Conservation (phyloP, 2,329 filamentous ascomycete species). For the Pezicula radicicola region DNA sequence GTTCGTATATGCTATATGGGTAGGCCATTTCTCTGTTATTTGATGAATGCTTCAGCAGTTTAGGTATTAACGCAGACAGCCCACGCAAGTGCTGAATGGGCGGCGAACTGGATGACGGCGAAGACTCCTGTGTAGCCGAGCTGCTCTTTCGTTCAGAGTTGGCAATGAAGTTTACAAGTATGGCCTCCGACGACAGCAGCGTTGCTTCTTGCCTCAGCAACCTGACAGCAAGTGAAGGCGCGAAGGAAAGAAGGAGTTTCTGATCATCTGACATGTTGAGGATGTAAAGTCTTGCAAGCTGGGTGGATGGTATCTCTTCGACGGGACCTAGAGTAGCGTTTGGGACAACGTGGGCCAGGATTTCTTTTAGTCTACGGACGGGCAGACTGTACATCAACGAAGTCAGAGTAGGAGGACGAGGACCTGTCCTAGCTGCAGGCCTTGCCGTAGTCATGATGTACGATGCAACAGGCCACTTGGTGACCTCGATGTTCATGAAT, state of each 20-base stretch:
- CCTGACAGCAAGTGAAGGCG: slow-evolving; percentile 23
- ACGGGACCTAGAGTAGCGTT: slow-evolving; percentile 21
- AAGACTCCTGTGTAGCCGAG: not conserved
- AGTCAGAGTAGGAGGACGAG: slow-evolving; percentile 18
- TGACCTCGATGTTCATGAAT: not conserved
- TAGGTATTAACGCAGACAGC: slow-evolving; percentile 19
- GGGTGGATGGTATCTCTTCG: slow-evolving; percentile 26
- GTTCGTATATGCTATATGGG: slow-evolving; percentile 27
- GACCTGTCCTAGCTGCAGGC: slow-evolving; percentile 17
- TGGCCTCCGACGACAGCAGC: slow-evolving; percentile 26
- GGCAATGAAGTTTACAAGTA: slow-evolving; percentile 22
- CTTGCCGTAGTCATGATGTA: not conserved
- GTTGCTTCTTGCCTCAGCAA: slow-evolving; percentile 27
- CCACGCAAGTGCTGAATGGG: not conserved
- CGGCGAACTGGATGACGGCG: not conserved
- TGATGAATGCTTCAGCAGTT: slow-evolving; percentile 27
- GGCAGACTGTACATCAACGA: slow-evolving; percentile 28
- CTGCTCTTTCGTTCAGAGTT: slow-evolving; percentile 6
- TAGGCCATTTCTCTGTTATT: slow-evolving; percentile 26
- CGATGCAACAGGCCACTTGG: not conserved
- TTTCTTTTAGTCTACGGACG: slow-evolving; percentile 25
- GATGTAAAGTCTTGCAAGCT: slow-evolving; percentile 26
- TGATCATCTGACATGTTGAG: slow-evolving; percentile 26
- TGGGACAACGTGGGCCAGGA: slow-evolving; percentile 23
- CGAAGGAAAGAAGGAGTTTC: slow-evolving; percentile 24